Evolutionary conservation across 2,329 filamentous ascomycete genomes (phyloP).

Genomic region (Cordyceps javanica): DNA sequence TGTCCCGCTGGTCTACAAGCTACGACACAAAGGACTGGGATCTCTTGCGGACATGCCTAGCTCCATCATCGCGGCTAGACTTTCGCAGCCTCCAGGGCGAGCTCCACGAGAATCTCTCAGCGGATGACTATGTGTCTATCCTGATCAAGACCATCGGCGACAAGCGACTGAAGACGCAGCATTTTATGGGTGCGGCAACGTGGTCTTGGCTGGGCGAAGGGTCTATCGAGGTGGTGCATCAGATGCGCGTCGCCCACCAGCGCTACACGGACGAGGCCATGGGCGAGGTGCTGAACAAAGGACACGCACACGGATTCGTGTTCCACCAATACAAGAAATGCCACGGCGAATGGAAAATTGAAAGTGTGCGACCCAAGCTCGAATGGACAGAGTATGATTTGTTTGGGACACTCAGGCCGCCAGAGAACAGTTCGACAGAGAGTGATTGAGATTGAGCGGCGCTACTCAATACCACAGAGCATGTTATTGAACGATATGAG

Average conservation of each 20-base stretch:
- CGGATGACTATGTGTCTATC: conserved; percentile 12
- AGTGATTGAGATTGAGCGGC: not conserved
- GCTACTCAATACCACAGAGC: no score
- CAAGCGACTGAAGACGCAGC: conserved; percentile 56
- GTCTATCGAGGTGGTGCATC: conserved; percentile 55
- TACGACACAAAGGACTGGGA: conserved; percentile 63
- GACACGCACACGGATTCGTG: conserved; percentile 53
- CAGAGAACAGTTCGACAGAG: not conserved
- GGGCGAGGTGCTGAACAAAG: conserved; percentile 47
- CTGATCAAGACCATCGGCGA: conserved; percentile 44
- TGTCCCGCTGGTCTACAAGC: conserved; percentile 60
- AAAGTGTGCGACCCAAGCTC: conserved; percentile 48
- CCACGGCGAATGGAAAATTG: conserved; percentile 56
- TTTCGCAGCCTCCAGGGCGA: conserved; percentile 9
- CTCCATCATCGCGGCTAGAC: conserved; percentile 33
- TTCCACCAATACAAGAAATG: conserved; percentile 53
- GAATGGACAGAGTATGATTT: conserved; percentile 50
- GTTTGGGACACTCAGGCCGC: conserved; percentile 12
- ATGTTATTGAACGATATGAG: no score
- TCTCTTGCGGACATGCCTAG: conserved; percentile 54
- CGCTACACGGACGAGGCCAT: conserved; percentile 47
- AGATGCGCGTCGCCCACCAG: conserved; percentile 57
- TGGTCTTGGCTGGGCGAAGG: conserved; percentile 53
- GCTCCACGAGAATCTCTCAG: conserved; percentile 13
- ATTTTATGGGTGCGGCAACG: conserved; percentile 54